A percentile compares a stretch with the other conserved stretches of the same genome.
Evolutionary conservation across 495 filamentous ascomycete genomes (phyloP).

Genomic region (Trichoderma erinaceum): DNA sequence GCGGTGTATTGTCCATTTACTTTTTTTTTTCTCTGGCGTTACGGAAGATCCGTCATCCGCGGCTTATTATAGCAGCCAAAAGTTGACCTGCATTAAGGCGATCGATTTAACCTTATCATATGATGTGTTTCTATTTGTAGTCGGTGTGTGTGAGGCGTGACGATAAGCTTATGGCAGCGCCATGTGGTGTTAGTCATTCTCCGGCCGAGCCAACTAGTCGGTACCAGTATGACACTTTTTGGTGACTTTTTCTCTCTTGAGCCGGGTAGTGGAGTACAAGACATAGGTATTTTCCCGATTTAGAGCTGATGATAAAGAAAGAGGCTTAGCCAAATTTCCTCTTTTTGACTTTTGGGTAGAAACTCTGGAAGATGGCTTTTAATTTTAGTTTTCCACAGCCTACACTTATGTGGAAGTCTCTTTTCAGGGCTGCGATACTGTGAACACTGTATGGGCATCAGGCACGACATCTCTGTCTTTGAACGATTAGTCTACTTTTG

Average conservation of each 20-base stretch:
- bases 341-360: neutral
- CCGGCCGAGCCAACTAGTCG: neutral
- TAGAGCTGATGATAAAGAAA: too few species aligned
- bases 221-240: neutral
- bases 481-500: neutral
- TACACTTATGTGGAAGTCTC: neutral
- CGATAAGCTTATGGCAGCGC: constrained; percentile 6
- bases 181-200: neutral
- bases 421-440: neutral
- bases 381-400: neutral
- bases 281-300: too few species aligned
- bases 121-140: neutral
- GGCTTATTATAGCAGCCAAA: neutral
- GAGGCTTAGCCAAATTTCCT: too few species aligned
- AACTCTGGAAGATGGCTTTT: neutral
- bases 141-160: neutral
- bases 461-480: neutral
- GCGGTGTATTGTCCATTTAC: neutral
- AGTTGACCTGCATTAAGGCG: neutral
- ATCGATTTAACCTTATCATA: neutral
- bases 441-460: neutral
- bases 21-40: neutral
- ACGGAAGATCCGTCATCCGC: neutral
- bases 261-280: neutral
- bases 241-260: neutral